Conservation (phyloP, 192 early-diverging fungal genomes). For the Glomus cerebriforme region DNA sequence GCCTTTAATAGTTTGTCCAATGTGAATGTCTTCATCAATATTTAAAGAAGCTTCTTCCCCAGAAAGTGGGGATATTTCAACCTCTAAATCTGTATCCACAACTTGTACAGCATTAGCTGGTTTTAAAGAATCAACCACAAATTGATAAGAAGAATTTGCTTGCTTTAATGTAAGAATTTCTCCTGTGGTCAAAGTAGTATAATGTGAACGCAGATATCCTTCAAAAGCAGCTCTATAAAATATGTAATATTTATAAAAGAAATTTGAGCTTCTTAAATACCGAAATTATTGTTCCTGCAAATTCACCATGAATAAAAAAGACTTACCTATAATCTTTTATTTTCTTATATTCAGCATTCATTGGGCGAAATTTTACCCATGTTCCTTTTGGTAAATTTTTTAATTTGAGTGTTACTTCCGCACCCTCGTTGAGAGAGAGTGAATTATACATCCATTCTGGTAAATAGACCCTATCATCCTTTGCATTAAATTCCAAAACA, state of each 20-base stretch:
- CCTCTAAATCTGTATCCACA: slow-evolving; percentile 79
- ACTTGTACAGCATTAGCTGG: slow-evolving; percentile 64
- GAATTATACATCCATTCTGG: slow-evolving; percentile 60
- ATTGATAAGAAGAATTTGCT: slow-evolving; percentile 46
- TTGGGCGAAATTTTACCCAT: slow-evolving; percentile 63
- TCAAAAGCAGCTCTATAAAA: slow-evolving; percentile 61
- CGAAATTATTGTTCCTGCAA: slow-evolving; percentile 31
- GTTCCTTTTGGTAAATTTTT: slow-evolving; percentile 66
- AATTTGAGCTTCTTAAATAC: not conserved
- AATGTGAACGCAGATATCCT: slow-evolving; percentile 61
- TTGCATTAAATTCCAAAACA: slow-evolving; percentile 74
- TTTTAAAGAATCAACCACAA: slow-evolving; percentile 69
- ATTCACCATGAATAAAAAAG: slow-evolving; percentile 1
- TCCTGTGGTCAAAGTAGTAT: slow-evolving; percentile 70
- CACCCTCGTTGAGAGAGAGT: slow-evolving; percentile 43
- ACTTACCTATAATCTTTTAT: slow-evolving; percentile 51
- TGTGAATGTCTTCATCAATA: slow-evolving; percentile 15
- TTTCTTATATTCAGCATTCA: slow-evolving; percentile 53
- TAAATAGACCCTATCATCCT: slow-evolving; percentile 49
- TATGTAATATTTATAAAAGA: not conserved
- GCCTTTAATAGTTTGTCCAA: slow-evolving; percentile 36
- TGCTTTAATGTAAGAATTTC: slow-evolving; percentile 62
- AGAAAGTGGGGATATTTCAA: slow-evolving; percentile 67
- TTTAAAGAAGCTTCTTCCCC: slow-evolving; percentile 15
- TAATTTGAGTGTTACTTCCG: slow-evolving; percentile 54